A percentile compares a stretch with the other conserved stretches of the same genome.
phyloP scores from a whole-genome alignment of 108 stramenopile genomes.

The Pseudonitzschia pungens region DNA sequence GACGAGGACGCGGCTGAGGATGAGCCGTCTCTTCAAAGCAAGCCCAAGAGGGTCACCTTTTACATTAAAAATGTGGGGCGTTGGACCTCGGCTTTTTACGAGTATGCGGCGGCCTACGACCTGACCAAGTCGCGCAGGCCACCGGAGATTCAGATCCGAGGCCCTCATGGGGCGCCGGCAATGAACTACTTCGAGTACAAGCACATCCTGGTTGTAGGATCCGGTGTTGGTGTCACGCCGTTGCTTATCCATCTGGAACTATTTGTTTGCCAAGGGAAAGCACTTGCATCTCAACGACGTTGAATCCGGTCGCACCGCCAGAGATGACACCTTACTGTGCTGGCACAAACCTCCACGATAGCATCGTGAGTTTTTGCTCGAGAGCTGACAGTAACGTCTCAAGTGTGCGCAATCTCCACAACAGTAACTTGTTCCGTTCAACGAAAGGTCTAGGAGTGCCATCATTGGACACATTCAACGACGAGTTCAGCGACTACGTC shows the following conservation, averaged over 20 bases:
- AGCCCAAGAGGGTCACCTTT: slow-evolving; percentile 9
- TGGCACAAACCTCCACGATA: too few relatives aligned
- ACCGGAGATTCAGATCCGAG: slow-evolving; percentile 12
- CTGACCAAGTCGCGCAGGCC: not conserved
- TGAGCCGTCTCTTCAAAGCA: not conserved
- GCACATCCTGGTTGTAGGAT: slow-evolving; percentile 33
- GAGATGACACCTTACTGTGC: too few relatives aligned
- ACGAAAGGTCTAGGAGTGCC: too few relatives aligned
- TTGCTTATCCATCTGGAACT: slow-evolving; percentile 29
- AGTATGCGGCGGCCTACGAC: slow-evolving; percentile 11
- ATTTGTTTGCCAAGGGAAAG: slow-evolving; percentile 21
- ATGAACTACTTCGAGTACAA: slow-evolving; percentile 30
- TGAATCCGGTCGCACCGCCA: not conserved
- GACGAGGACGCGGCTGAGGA: not conserved
- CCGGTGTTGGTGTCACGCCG: slow-evolving; percentile 35
- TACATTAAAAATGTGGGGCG: slow-evolving; percentile 30
- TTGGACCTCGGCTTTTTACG: slow-evolving; percentile 29
- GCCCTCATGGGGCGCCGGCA: slow-evolving; percentile 34
- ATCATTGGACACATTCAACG: too few relatives aligned
- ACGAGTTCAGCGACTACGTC: too few relatives aligned
- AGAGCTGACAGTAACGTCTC: too few relatives aligned
- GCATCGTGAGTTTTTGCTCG: too few relatives aligned
- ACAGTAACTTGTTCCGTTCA: not conserved
- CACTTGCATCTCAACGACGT: not conserved
- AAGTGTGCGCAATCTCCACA: too few relatives aligned